Evolutionary conservation across 495 filamentous ascomycete genomes (phyloP).

Genomic region (Chaetomium tenue): DNA sequence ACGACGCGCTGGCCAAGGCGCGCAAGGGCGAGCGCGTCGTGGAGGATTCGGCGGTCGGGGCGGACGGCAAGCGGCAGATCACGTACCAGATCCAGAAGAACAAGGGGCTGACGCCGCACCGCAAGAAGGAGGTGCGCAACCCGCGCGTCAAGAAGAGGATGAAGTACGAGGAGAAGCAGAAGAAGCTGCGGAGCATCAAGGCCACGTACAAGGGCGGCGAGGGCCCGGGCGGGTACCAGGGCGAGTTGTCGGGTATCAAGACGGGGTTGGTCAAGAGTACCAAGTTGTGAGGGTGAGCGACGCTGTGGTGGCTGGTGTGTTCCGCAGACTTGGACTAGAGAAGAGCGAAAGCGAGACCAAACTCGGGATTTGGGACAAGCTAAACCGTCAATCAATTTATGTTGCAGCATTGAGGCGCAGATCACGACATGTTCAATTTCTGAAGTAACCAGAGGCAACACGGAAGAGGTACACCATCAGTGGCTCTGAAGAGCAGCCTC

Average conservation of each 20-base stretch:
- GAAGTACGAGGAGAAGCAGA: conserved; percentile 89
- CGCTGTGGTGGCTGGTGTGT: neutral
- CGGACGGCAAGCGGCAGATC: conserved; percentile 85
- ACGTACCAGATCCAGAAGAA: conserved; percentile 94
- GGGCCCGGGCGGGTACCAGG: conserved; percentile 80
- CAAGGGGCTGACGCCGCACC: conserved; percentile 83
- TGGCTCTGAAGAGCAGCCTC: neutral
- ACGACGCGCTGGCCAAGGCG: conserved; percentile 46
- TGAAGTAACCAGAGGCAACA: no score
- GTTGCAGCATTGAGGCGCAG: neutral
- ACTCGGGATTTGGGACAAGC: neutral
- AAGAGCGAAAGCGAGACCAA: neutral
- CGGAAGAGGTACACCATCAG: neutral
- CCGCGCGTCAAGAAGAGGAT: conserved; percentile 96
- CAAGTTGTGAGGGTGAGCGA: conserved; percentile 59
- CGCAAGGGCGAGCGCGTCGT: conserved; percentile 55
- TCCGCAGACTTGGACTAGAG: neutral
- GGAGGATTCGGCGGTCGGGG: conserved; percentile 57
- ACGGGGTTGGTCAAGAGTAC: conserved; percentile 86
- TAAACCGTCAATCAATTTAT: neutral
- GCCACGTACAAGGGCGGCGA: conserved; percentile 85
- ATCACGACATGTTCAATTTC: neutral
- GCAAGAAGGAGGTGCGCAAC: conserved; percentile 91
- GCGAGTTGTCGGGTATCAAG: conserved; percentile 95
- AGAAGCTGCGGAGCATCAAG: conserved; percentile 84